These are phyloP conservation scores for Nemania diffusa DNA, from an alignment of 2,329 filamentous ascomycete species.

Conservation along the genomic window DNA sequence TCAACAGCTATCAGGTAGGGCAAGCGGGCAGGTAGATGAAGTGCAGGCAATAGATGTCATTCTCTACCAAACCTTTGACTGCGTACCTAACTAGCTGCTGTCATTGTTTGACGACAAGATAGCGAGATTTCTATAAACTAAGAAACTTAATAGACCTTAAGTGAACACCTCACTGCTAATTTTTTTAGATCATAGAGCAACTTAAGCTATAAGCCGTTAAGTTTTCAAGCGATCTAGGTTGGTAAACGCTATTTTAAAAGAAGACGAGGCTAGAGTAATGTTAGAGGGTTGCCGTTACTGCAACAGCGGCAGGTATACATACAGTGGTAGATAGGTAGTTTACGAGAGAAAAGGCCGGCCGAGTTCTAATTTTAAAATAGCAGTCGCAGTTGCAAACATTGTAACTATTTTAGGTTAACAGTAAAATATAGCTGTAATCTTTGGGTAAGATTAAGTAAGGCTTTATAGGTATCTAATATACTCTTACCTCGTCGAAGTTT, in stretches of 20 bases:
- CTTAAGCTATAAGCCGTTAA: neutral
- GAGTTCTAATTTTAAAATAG: too few species aligned
- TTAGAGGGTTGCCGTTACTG: too few species aligned
- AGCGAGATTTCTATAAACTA: neutral
- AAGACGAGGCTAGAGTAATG: too few species aligned
- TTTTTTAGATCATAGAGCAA: neutral
- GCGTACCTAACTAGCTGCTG: neutral
- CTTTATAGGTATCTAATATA: too few species aligned
- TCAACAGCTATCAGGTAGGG: neutral
- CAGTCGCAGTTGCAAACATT: neutral
- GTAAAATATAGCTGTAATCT: neutral
- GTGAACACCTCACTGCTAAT: neutral
- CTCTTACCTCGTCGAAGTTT: too few species aligned
- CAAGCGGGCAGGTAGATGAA: neutral
- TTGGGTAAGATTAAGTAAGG: too few species aligned
- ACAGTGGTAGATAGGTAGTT: too few species aligned
- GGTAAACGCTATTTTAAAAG: too few species aligned
- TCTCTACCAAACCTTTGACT: neutral
- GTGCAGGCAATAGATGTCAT: neutral
- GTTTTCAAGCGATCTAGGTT: too few species aligned
- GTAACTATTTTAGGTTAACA: neutral
- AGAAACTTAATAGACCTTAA: neutral
- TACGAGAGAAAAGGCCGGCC: too few species aligned
- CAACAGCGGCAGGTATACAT: too few species aligned
- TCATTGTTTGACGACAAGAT: neutral